These are phyloP conservation scores for Phylloporus sp. DNA, from an alignment of 1,284 basidiomycete species.

Conservation along the genomic window DNA sequence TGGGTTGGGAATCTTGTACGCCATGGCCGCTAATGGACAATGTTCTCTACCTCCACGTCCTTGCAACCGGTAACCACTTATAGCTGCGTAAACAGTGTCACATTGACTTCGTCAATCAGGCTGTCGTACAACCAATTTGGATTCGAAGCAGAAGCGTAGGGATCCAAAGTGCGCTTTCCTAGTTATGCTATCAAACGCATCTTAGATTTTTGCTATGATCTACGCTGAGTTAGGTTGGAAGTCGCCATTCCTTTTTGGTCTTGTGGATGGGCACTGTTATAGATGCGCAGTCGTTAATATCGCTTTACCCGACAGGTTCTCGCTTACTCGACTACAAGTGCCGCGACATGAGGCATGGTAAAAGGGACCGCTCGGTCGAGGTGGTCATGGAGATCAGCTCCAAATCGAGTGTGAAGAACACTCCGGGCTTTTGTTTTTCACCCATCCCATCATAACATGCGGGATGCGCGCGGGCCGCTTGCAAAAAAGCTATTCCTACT, in stretches of 20 bases:
- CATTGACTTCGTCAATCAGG: conserved; percentile 46
- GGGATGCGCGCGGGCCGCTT: no score
- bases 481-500: no score
- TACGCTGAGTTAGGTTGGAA: not conserved
- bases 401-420: no score
- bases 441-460: no score
- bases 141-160: conserved; percentile 83
- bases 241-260: not conserved
- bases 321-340: no score
- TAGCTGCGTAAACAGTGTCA: not conserved
- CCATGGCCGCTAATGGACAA: conserved; percentile 81
- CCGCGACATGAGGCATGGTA: no score
- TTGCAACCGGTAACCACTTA: conserved; percentile 44
- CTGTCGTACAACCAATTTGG: conserved; percentile 84
- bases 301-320: no score
- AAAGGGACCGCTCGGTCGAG: no score
- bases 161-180: conserved; percentile 82
- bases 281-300: not conserved
- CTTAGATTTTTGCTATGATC: not conserved
- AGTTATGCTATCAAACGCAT: conserved; percentile 64
- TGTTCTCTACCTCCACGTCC: conserved; percentile 65
- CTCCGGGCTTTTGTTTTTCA: no score
- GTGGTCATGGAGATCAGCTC: no score
- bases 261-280: not conserved
- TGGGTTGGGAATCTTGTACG: conserved; percentile 74